Evolutionary conservation across 75 land plant genomes (phyloP), one percentile per base, ranked within the genome.

Genomic region (Picea glauca): DNA sequence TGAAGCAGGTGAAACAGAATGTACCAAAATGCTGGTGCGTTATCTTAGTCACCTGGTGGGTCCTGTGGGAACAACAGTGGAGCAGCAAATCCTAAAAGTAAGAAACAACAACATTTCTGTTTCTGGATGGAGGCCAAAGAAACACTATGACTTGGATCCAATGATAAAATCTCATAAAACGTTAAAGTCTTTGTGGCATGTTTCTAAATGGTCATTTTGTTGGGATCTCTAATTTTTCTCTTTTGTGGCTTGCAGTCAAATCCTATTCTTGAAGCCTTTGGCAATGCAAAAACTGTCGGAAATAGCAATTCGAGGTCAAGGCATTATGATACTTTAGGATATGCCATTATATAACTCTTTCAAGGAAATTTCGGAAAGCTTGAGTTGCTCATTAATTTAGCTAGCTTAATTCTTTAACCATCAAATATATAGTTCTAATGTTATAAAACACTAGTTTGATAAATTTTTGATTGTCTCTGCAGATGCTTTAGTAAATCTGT

Each of bases 401-500:
- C 33, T 26, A 26, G 26, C 26, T 26, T 26, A 26, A 4, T 18
- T 20, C 26, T 18, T 72, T 62, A 32, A 38, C 30, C 31, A 13
- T 30, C 18, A 57, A 56, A 14, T 21, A 12, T 14, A 5, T 5
- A 5, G 0, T n/a, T 62, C 7, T 23, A 62, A n/a, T 23, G 26
- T 62, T n/a, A 18, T 20, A 8, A 67, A 64, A 64, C 35, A 35
- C 43, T 68, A 18, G 38, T 40, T 46, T 70, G 20, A 70, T 46
- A 40, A 70, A 35, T 12, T 20, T 21, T 12, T 6, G 7, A n/a
- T 70, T 40, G 18, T 5, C 20, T 82, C 26, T 26, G 66, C 78
- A 85, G 87, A 64, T 85, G 85, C 15, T 85, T 85, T 54, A 82
- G 87, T 11, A 85, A 85, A 84, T 85, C 80, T 77, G 87, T 85